Evolutionary conservation across 2,329 filamentous ascomycete genomes (phyloP), one percentile per base, ranked within the genome.

Genomic region (Neonectria ditissima): DNA sequence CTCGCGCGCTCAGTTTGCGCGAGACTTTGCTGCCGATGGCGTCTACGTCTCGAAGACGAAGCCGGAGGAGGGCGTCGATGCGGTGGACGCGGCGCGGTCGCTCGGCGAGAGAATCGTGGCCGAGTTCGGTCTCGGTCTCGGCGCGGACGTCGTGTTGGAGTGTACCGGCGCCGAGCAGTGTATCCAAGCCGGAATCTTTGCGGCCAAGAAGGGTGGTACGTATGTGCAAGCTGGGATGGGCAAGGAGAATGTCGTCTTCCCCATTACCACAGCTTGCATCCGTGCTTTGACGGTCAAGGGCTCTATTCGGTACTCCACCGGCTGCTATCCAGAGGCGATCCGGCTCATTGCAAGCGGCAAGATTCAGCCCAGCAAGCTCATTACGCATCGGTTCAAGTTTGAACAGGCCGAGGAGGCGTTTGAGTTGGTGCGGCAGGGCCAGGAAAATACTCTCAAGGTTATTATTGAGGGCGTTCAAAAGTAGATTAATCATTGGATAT

Each of bases 171-270:
- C 72, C 3, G 72, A 84, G 66, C 65, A 76, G 1, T 85, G 82
- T 63, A 83, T 87, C 41, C 80, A 84, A 57, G 76, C 78, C 3
- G 83, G 83, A 0, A 75, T 86, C 5, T 79, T 81, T 55, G 75
- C 79, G 1, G 68, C 77, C 1, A 81, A 77, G 66, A 80, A 79
- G 60, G 84, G 84, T 0, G 84, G 82, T 0, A 84, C 78, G 0
- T 85, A 78, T 72, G 81, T 86, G 1, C 84, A 87, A 65, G 84
- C 80, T 1, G 85, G 84, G 1, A 83, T 86, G 81, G 83, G 83
- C 1, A 79, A 77, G 26, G 80, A 83, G 76, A 84, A 83, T 51
- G 79, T 87, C 13, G 70, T 80, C 0, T 86, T 86, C 57, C 84
- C 84, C 0, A 86, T 87, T 6, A 26, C 24, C 24, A 26, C 24